Evolutionary conservation across 192 early-diverging fungal species (phyloP), one percentile per base, ranked within the genome.

Genomic region (Phycomyces nitens): DNA sequence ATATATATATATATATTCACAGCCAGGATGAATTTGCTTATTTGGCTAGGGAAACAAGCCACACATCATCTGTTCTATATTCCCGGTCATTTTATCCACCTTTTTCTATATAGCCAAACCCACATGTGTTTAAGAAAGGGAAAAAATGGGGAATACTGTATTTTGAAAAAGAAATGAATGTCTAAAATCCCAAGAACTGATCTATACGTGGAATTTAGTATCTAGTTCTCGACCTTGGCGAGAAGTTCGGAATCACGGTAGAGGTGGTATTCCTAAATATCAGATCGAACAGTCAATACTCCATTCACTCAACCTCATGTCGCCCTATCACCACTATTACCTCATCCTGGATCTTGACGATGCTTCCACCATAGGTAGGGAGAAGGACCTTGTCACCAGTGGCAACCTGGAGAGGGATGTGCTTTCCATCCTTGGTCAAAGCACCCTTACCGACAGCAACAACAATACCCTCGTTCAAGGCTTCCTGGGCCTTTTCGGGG

Each of bases 401-500:
- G 58, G 89, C 83, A 62, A 97, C 81, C 64, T 89, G 82, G 11
- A 89, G 71, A 47, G 95, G 84, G 59, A 90, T 81, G 60, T 86
- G 67, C 70, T 85, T 89, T 34, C 94, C 94, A 40, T 92, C 88
- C 85, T 94, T 92, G 74, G 83, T 86, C 40, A 92, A 64, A 50
- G 84, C 78, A 58, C 97, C 97, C 64, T 93, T 93, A 42, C 97
- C 97, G 41, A 92, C 89, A 26, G 94, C 89, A 65, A 99, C 77
- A 47, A 99, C 95, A 60, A 92, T 62, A 42, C 89, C 97, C 80
- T 99, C 96, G 82, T 99, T 96, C 49, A 94, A 75, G 52, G 89
- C 80, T 82, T 98, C 96, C 68, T 95, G 91, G 20, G 95, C 91
- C 84, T 96, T 97, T 80, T 99, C 94, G 43, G 97, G 97, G 53